phyloP scores from a whole-genome alignment of 495 filamentous ascomycete genomes.

The Daldinia concentrica region DNA sequence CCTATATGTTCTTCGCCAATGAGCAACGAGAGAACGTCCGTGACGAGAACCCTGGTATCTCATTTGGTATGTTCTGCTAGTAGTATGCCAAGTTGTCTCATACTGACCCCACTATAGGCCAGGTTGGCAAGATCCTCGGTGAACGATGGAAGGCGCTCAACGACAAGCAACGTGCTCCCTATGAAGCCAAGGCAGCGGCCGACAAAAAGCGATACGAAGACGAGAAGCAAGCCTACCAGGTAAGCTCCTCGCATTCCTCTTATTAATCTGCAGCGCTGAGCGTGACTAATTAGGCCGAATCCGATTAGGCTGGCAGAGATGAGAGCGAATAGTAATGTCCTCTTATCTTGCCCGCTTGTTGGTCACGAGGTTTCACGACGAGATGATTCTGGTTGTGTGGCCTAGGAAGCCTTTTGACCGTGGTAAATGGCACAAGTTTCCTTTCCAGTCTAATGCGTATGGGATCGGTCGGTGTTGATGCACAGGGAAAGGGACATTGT shows the following conservation, averaged over 20 bases:
- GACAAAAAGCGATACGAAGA: constrained; percentile 99
- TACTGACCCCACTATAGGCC: constrained; percentile 63
- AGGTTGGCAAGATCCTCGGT: constrained; percentile 96
- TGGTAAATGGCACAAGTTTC: constrained; percentile 41
- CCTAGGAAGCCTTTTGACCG: constrained; percentile 38
- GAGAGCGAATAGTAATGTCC: constrained; percentile 41
- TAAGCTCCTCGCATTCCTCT: constrained; percentile 55
- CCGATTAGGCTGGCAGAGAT: constrained; percentile 60
- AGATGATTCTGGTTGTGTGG: constrained; percentile 43
- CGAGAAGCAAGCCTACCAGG: constrained; percentile 92
- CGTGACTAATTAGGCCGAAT: constrained; percentile 46
- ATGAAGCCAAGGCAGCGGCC: constrained; percentile 91
- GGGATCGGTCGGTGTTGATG: constrained; percentile 50
- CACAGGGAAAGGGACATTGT: constrained; percentile 48
- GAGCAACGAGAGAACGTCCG: constrained; percentile 98
- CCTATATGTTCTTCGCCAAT: constrained; percentile 99
- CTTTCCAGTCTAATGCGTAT: constrained; percentile 49
- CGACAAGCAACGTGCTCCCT: constrained; percentile 88
- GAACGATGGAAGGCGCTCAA: constrained; percentile 97
- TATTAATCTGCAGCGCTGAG: constrained; percentile 41
- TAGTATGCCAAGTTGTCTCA: no score
- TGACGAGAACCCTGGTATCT: constrained; percentile 97
- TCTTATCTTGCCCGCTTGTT: constrained; percentile 26
- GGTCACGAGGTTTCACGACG: constrained; percentile 45
- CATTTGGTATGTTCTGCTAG: constrained; percentile 74